These are phyloP conservation scores for Haberlea rhodopensis DNA, from an alignment of 257 asterid genomes.

Conservation along the genomic window DNA sequence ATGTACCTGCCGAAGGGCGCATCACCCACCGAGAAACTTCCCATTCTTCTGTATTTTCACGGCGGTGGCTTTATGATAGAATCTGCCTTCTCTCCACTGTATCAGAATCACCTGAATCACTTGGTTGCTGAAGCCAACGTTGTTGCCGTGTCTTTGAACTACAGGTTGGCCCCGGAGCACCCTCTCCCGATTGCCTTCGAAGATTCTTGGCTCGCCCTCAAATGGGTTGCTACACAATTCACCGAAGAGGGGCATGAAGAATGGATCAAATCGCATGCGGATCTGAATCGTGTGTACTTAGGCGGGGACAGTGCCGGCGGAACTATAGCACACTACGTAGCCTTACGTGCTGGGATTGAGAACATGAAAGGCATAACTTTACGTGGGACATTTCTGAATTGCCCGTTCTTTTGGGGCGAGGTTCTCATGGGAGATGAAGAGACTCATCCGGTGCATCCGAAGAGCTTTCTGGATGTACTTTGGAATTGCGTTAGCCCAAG, in stretches of 20 bases:
- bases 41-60: slow-evolving; percentile 47
- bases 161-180: slow-evolving; percentile 58
- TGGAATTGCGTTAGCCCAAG: slow-evolving; percentile 36
- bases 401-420: slow-evolving; percentile 49
- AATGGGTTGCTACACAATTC: slow-evolving; percentile 45
- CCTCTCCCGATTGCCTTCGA: slow-evolving; percentile 53
- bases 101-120: slow-evolving; percentile 34
- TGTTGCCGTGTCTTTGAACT: slow-evolving; percentile 43
- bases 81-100: slow-evolving; percentile 41
- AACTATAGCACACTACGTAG: slow-evolving; percentile 44
- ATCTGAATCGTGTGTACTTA: slow-evolving; percentile 36
- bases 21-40: slow-evolving; percentile 33
- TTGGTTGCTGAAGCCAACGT: slow-evolving; percentile 41
- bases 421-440: slow-evolving; percentile 37
- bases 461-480: slow-evolving; percentile 8
- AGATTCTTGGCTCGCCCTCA: slow-evolving; percentile 54
- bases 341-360: slow-evolving; percentile 38
- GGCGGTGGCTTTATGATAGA: slow-evolving; percentile 51
- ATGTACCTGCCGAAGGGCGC: slow-evolving; percentile 40
- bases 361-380: slow-evolving; percentile 28
- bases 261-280: slow-evolving; percentile 46
- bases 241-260: slow-evolving; percentile 28
- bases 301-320: slow-evolving; percentile 69
- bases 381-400: slow-evolving; percentile 36
- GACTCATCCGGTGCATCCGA: not conserved